phyloP scores from a whole-genome alignment of 257 asterid species.

The Hygrophila difformis region DNA sequence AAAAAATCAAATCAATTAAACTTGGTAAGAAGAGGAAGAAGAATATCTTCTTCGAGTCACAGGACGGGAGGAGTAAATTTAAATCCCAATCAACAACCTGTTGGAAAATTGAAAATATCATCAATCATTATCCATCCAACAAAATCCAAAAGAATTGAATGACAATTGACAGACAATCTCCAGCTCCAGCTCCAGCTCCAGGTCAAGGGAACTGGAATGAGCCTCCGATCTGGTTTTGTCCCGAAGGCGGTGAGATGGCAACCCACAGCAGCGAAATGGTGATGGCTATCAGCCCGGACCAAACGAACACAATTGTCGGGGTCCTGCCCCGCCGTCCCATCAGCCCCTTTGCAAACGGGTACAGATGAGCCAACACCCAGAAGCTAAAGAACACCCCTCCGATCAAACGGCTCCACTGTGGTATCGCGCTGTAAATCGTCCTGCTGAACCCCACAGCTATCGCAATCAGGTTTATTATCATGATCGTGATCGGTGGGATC shows the following conservation, averaged over 20 bases:
- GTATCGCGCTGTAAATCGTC: constrained; percentile 55
- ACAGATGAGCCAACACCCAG: constrained; percentile 77
- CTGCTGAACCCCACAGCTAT: constrained; percentile 62
- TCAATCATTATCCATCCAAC: too few species aligned
- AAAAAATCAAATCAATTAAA: too few species aligned
- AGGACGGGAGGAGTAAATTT: too few species aligned
- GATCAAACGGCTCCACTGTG: constrained; percentile 62
- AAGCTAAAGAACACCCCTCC: constrained; percentile 83
- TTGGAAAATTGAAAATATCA: too few species aligned
- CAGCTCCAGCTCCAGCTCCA: too few species aligned
- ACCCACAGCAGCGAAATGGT: constrained; percentile 78
- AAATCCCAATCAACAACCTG: too few species aligned
- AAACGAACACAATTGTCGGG: constrained; percentile 65
- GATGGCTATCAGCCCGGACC: constrained; percentile 77
- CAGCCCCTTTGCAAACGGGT: constrained; percentile 70
- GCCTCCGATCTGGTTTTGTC: constrained; percentile 51
- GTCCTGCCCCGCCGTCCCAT: constrained; percentile 76
- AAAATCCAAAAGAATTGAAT: too few species aligned
- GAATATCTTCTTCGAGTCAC: too few species aligned
- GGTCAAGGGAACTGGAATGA: constrained; percentile 65
- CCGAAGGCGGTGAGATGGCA: constrained; percentile 59
- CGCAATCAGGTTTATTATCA: constrained; percentile 54
- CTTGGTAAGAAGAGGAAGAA: too few species aligned
- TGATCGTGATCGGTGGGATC: constrained; percentile 58
- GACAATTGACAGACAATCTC: too few species aligned